phyloP scores from a whole-genome alignment of 2,329 filamentous ascomycete species.

The Penicillium sp. region DNA sequence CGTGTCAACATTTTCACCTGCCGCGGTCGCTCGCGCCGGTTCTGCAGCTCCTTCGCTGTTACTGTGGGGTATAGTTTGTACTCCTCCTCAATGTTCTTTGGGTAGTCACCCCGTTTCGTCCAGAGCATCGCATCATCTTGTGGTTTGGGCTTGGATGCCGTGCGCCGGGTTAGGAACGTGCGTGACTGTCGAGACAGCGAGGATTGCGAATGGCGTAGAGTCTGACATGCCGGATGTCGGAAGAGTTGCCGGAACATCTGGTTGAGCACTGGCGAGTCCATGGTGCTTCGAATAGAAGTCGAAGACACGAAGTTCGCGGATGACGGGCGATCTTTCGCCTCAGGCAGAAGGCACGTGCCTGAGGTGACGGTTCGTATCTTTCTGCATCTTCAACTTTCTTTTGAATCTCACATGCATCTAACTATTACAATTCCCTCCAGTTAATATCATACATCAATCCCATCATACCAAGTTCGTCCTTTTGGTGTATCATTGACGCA shows the following conservation, averaged over 20 bases:
- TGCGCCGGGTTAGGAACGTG: slow-evolving; percentile 32
- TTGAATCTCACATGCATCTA: background rate
- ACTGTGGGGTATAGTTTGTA: slow-evolving; percentile 78
- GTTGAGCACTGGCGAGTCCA: slow-evolving; percentile 76
- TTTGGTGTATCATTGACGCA: background rate
- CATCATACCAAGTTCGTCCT: background rate
- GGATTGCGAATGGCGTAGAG: slow-evolving; percentile 40
- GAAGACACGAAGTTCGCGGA: slow-evolving; percentile 11
- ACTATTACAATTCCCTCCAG: background rate
- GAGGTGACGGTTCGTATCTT: slow-evolving; percentile 1
- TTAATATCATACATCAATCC: background rate
- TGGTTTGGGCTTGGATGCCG: slow-evolving; percentile 36
- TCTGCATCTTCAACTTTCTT: background rate
- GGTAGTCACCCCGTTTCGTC: slow-evolving; percentile 77
- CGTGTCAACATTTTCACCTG: slow-evolving; percentile 94
- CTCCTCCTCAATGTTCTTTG: slow-evolving; percentile 71
- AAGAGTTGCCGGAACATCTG: slow-evolving; percentile 84
- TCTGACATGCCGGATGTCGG: slow-evolving; percentile 62
- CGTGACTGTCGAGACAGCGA: slow-evolving; percentile 31
- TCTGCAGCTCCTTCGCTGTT: slow-evolving; percentile 71
- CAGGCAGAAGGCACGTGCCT: slow-evolving; percentile 17
- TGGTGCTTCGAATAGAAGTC: slow-evolving; percentile 36
- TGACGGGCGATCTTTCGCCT: slow-evolving; percentile 7
- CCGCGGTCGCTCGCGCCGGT: slow-evolving; percentile 67
- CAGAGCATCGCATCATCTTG: slow-evolving; percentile 63